Evolutionary conservation across 1,139 yeast species (phyloP), one percentile per base, ranked within the genome.

Genomic region (Yamadazyma diddensiae): DNA sequence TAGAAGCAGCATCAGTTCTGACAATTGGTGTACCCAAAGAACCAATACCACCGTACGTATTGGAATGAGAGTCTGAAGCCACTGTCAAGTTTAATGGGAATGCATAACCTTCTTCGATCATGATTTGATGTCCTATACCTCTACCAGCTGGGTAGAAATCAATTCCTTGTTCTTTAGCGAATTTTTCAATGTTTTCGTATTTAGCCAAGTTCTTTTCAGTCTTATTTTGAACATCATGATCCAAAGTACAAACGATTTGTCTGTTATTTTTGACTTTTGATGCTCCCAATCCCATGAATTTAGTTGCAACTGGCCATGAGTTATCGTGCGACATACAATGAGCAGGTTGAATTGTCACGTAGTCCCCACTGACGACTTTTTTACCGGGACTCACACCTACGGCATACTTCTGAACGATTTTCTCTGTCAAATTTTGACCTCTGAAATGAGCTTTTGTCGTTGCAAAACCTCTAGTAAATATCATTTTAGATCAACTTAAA

Each of bases 251-350:
- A 30, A 92, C 97, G 22, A 92, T 86, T 63, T 92, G 99, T 38
- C 86, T 71, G 52, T 84, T 82, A 52, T 92, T 84, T 49, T 82
- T 77, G 41, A 92, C 85, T 41, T 77, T 69, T 15, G 78, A 77
- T 27, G 97, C 97, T 1, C 98, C 98, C 24, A 92, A 71, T 5
- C 95, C 95, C 82, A 79, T 87, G 62, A 94, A 92, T 64, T 92
- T 92, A 51, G 92, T 73, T 1, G 98, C 98, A 17, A 92, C 97
- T 0, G 99, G 99, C 98, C 99, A 92, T 31, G 97, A 82, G 61
- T 92, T 92, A 59, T 92, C 99, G 58, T 92, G 99, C 10, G 97
- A 86, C 98, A 94, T 92, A 59, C 96, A 92, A 65, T 92, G 95
- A 6, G 95, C 94, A 6, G 99, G 99, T 52, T 72, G 77, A 53